Evolutionary conservation across 345 rosid genomes (phyloP).

Genomic region (Viola odorata): DNA sequence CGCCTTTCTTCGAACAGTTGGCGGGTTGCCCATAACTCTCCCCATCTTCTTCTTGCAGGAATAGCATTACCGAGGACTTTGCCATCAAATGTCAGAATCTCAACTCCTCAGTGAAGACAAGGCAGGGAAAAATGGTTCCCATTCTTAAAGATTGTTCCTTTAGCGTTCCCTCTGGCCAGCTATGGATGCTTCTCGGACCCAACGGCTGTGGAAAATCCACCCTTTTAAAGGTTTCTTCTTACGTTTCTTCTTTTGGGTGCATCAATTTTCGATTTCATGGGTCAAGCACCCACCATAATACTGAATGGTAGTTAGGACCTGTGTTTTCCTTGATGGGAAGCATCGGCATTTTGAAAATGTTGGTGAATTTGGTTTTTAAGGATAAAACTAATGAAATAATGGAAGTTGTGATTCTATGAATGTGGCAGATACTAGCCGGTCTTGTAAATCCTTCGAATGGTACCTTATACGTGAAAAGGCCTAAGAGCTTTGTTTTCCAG

Average conservation of each 20-base stretch:
- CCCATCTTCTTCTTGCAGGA: slow-evolving; percentile 28
- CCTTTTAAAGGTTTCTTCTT: slow-evolving; percentile 62
- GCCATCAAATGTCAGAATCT: slow-evolving; percentile 62
- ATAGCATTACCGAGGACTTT: slow-evolving; percentile 25
- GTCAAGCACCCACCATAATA: too few species aligned
- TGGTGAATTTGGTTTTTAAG: background rate
- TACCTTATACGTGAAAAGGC: slow-evolving; percentile 45
- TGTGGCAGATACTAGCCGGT: slow-evolving; percentile 80
- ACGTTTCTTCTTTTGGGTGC: too few species aligned
- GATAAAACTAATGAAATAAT: background rate
- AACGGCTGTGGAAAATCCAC: slow-evolving; percentile 98
- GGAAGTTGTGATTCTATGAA: slow-evolving; percentile 3
- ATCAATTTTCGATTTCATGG: too few species aligned
- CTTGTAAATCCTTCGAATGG: slow-evolving; percentile 69
- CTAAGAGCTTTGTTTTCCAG: slow-evolving; percentile 81
- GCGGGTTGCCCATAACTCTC: background rate
- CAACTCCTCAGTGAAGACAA: slow-evolving; percentile 50
- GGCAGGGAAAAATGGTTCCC: slow-evolving; percentile 48
- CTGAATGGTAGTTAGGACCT: too few species aligned
- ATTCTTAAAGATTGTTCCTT: slow-evolving; percentile 77
- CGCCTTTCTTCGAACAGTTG: slow-evolving; percentile 27
- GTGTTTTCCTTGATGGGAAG: too few species aligned
- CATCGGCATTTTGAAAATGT: too few species aligned
- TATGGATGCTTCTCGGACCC: slow-evolving; percentile 98
- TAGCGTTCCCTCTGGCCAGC: slow-evolving; percentile 62